Percentiles rank a stretch among this genome's conserved stretches.
phyloP scores from a whole-genome alignment of 768 basidiomycete genomes.

The Russula sp. region DNA sequence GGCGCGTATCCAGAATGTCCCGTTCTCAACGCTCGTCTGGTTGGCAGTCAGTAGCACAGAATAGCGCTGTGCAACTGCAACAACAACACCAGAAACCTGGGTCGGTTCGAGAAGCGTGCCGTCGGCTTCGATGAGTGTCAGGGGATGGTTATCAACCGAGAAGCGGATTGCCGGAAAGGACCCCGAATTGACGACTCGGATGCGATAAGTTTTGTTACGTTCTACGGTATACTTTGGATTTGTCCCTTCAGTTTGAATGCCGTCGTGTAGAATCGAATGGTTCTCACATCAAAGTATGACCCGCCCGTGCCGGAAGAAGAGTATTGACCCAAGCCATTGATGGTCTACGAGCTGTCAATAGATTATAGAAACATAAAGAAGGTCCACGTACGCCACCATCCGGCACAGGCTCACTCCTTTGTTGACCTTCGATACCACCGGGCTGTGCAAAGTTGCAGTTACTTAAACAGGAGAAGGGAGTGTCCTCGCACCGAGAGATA shows the following conservation, averaged over 20 bases:
- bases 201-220: conserved; percentile 43
- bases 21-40: conserved; percentile 39
- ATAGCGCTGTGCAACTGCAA: conserved; percentile 51
- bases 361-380: background rate
- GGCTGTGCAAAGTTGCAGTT: conserved; percentile 29
- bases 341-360: conserved; percentile 27
- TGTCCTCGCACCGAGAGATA: conserved; percentile 32
- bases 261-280: background rate
- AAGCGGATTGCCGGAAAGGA: conserved; percentile 47
- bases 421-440: conserved; percentile 35
- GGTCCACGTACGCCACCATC: conserved; percentile 35
- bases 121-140: conserved; percentile 50
- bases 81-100: conserved; percentile 40
- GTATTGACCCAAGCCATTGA: conserved; percentile 40
- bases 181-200: conserved; percentile 49
- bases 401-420: conserved; percentile 39
- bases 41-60: conserved; percentile 47
- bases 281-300: conserved; percentile 34
- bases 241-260: conserved; percentile 26
- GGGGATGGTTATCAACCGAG: conserved; percentile 46
- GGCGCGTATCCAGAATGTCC: conserved; percentile 42
- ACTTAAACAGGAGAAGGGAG: background rate
- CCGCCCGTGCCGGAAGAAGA: conserved; percentile 33
- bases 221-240: conserved; percentile 38
- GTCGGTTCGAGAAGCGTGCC: conserved; percentile 44